Evolutionary conservation across 352 stramenopile genomes (phyloP), one percentile per base, ranked within the genome.

Genomic region (Pythium brachiatum): DNA sequence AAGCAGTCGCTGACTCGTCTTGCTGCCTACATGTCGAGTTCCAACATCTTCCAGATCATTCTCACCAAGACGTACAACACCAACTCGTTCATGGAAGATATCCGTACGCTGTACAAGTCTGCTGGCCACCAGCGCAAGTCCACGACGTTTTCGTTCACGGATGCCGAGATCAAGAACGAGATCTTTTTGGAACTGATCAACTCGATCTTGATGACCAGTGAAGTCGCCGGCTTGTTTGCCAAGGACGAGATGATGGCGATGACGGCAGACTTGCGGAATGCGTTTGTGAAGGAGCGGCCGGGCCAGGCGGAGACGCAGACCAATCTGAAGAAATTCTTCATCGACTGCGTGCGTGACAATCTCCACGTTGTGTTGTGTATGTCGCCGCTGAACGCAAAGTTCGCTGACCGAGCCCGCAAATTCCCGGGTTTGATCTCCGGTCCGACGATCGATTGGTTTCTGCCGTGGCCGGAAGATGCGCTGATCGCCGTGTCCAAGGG

Each of bases 131-230:
- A 74, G 47, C 86, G 89, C 3, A 92, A 95, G 38, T 75, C 76
- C 8, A 78, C 93, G 1, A 82, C 89, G 9, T 97, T 96, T 64
- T 25, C 97, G 13, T 79, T 97, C 25, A 96, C 89, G 0, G 90
- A 97, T 57, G 75, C 78, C 1, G 88, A 97, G 60, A 90, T 97
- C 66, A 97, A 97, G 64, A 83, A 96, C 38, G 90, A 97, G 27
- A 75, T 72, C 1, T 97, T 97, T 63, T 58, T 97, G 1, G 91
- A 97, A 46, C 74, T 92, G 32, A 85, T 97, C 36, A 97, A 97
- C 59, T 77, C 76, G 56, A 73, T 97, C 8, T 67, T 97, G 7
- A 87, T 86, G 5, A 94, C 83, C 2, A 89, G 91, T 2, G 89
- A 97, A 54, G 70, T 97, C 3, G 73, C 88, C 2, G 87, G 87